Percentiles rank a stretch among this genome's conserved stretches.
Conservation (phyloP, 2,329 filamentous ascomycete genomes). For the Elsinoe fawcettii region DNA sequence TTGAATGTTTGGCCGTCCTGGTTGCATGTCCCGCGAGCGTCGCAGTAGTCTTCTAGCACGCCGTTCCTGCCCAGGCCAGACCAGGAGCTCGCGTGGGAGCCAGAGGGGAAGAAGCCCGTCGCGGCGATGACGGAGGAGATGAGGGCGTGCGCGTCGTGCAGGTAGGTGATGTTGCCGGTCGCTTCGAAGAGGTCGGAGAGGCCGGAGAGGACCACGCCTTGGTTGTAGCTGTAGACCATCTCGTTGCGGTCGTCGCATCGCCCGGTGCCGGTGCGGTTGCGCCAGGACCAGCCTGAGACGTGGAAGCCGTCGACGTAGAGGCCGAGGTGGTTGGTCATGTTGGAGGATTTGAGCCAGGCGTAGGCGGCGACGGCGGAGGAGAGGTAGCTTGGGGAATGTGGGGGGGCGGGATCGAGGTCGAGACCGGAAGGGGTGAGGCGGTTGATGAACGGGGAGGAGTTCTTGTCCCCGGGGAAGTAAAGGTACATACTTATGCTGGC, state of each 20-base stretch:
- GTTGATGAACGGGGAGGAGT: constrained; percentile 57
- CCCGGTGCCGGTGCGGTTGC: constrained; percentile 55
- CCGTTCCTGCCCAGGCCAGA: constrained; percentile 67
- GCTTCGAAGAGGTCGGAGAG: constrained; percentile 71
- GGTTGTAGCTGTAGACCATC: constrained; percentile 93
- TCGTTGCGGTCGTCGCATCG: constrained; percentile 73
- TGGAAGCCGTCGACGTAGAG: constrained; percentile 86
- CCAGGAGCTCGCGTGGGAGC: constrained; percentile 44
- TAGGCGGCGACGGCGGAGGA: constrained; percentile 53
- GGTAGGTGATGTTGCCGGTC: constrained; percentile 62
- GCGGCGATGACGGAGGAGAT: constrained; percentile 66
- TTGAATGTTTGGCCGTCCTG: constrained; percentile 90
- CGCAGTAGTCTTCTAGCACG: constrained; percentile 75
- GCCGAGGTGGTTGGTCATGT: constrained; percentile 57
- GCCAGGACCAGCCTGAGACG: constrained; percentile 52
- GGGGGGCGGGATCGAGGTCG: constrained; percentile 58
- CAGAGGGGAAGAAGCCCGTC: constrained; percentile 61
- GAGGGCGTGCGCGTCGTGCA: constrained; percentile 72
- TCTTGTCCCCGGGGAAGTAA: constrained; percentile 72
- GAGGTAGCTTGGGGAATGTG: constrained; percentile 69
- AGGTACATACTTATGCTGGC: constrained; percentile 85
- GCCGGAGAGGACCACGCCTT: constrained; percentile 80
- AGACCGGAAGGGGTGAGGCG: constrained; percentile 37
- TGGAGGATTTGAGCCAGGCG: constrained; percentile 58
- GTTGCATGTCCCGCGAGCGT: constrained; percentile 63